Base-by-base conservation (phyloP, 1,284 basidiomycete species). In the Boletus semigastroideus region DNA sequence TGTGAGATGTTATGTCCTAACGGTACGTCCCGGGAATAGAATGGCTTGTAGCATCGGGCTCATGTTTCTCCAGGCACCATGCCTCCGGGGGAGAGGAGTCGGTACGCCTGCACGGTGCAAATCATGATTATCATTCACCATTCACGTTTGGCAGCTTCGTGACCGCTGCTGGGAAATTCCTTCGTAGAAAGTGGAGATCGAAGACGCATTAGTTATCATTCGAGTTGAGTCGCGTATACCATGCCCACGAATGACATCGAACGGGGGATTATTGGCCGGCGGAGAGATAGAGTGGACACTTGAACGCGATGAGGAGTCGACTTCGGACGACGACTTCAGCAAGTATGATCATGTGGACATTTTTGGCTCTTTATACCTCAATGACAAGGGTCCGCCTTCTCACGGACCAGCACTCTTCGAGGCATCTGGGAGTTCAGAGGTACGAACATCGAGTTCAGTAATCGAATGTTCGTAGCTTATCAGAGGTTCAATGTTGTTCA, bases 121-220 rank as follows among this genome's bases (percentile, higher is more conserved):
- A 34, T n/a, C n/a, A 34, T 3, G n/a, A 11, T 36, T 25, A 30
- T 46, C 37, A 30, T 28, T 51, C 16, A 45, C 28, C 9, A 14
- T 5, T 34, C 12, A 30, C 5, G 27, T 37, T 36, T 22, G 36
- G 7, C 46, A 77, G 77, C 28, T 79, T 80, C 54, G 76, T 80
- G 25, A 60, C 75, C n/a, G 72, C 75, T 3, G 78, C 76, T 30
- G 77, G 78, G 33, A 76, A 77, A 48, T 76, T 78, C 58, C 71
- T 81, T 19, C 72, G 70, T 19, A 66, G 65, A 41, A 77, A 78
- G 60, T 62, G 16, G 69, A 63, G 43, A 65, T 34, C 16, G 78
- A 81, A 34, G 77, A 78, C 50, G 78, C 77, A 14, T 63, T 80
- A n/a, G 72, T 74, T n/a, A 78, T 78, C 42, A 58, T 74, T 17